Percentiles rank a stretch among this genome's conserved stretches.
phyloP scores from a whole-genome alignment of 345 rosid species.

The Pelargonium nanum region DNA sequence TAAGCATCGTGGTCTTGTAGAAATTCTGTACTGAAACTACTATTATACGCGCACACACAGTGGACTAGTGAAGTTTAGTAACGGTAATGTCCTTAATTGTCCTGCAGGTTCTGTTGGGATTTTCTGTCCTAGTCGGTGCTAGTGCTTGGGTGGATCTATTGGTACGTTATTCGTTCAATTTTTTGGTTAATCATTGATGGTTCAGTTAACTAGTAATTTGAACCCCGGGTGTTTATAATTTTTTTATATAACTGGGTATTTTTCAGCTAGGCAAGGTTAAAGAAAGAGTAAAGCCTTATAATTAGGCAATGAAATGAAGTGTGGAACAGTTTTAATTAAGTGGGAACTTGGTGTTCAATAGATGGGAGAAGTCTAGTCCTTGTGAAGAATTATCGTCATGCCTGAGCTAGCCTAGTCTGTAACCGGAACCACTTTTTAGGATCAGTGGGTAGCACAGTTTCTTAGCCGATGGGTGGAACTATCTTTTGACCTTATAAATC shows the following conservation, averaged over 20 bases:
- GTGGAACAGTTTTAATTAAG: too few species aligned
- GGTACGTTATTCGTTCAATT: constrained; percentile 30
- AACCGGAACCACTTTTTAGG: too few species aligned
- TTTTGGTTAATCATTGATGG: not conserved
- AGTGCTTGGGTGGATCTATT: constrained; percentile 95
- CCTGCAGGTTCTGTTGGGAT: constrained; percentile 82
- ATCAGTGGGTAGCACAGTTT: too few species aligned
- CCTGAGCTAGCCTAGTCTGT: too few species aligned
- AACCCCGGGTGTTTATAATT: too few species aligned
- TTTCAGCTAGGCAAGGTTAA: too few species aligned
- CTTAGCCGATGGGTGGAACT: too few species aligned
- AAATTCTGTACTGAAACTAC: not conserved
- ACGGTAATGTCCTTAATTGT: not conserved
- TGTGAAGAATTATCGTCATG: too few species aligned
- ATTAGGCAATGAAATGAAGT: not conserved
- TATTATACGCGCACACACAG: not conserved
- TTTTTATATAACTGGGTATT: too few species aligned
- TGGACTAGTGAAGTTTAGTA: not conserved
- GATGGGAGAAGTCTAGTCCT: too few species aligned
- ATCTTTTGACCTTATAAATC: too few species aligned
- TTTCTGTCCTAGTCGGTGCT: constrained; percentile 89
- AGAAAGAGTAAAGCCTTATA: too few species aligned
- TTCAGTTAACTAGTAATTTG: not conserved
- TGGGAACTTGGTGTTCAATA: not conserved
- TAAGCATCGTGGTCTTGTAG: constrained; percentile 7